phyloP scores from a whole-genome alignment of 2,329 filamentous ascomycete genomes.

The Hortaea werneckii region DNA sequence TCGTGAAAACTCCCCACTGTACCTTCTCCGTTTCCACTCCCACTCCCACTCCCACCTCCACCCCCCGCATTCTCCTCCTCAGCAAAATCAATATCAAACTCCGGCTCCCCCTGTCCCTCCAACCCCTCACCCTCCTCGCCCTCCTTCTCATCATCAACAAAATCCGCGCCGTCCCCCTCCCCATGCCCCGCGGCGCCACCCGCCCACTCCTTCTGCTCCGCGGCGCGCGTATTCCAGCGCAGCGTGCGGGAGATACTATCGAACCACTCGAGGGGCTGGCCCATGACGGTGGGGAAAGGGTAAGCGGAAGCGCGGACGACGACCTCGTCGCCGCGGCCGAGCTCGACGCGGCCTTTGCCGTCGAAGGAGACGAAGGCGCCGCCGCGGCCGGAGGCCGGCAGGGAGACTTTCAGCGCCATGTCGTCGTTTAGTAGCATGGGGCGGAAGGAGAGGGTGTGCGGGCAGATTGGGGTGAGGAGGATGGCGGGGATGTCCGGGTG shows the following conservation, averaged over 20 bases:
- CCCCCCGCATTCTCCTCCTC: slow-evolving; percentile 24
- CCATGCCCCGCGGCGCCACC: slow-evolving; percentile 44
- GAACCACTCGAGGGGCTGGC: slow-evolving; percentile 88
- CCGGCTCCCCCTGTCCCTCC: slow-evolving; percentile 42
- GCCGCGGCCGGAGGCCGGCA: slow-evolving; percentile 75
- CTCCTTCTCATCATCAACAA: slow-evolving; percentile 8
- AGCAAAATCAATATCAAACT: slow-evolving; percentile 95
- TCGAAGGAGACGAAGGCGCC: slow-evolving; percentile 97
- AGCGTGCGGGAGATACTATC: slow-evolving; percentile 86
- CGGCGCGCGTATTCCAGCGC: slow-evolving; percentile 88
- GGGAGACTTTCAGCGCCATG: slow-evolving; percentile 78
- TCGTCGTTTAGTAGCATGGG: slow-evolving; percentile 97
- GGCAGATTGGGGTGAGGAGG: slow-evolving; percentile 92
- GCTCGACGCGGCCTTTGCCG: slow-evolving; percentile 88
- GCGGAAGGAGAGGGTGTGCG: slow-evolving; percentile 90
- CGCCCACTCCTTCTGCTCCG: slow-evolving; percentile 78
- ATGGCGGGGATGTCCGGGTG: slow-evolving; percentile 96
- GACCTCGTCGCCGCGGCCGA: slow-evolving; percentile 87
- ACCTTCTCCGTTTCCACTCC: background rate
- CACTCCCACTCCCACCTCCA: background rate
- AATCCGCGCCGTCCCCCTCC: slow-evolving; percentile 24
- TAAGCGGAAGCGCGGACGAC: slow-evolving; percentile 94
- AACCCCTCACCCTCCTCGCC: slow-evolving; percentile 9
- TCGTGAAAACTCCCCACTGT: slow-evolving; percentile 1
- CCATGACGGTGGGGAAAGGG: slow-evolving; percentile 91